Base-by-base conservation (phyloP, 2,329 filamentous ascomycete genomes). In the Cladophialophora yegresii region DNA sequence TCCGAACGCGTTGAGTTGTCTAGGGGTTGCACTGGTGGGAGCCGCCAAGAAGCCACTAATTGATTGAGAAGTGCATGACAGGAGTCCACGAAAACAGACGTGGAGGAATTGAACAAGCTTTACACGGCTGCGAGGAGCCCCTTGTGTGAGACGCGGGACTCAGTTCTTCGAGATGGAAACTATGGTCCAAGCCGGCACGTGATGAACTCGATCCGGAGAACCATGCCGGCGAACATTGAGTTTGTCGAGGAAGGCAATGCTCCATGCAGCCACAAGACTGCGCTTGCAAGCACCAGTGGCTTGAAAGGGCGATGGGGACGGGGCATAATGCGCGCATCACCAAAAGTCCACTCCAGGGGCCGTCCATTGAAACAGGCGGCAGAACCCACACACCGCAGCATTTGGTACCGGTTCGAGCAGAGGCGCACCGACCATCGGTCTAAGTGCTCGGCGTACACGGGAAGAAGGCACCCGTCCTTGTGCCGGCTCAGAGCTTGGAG, bases 1-100 rank as follows among this genome's bases (percentile, higher is more conserved):
- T 74, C 87, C 81, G 36, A 82, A 84, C 56, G 86, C 86, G 33
- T 78, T 89, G 58, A 79, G 82, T 55, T 80, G 83, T 59, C 74
- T 89, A 20, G 87, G 87, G 3, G 83, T 89, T 66, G 83, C 85
- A 1, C 83, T 88, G 68, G 85, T 89, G 7, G 85, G 85, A 6
- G 84, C 84, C 22, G 79, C 82, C 55, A 82, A 86, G 72, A 88
- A 87, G 71, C 84, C 85, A 20, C 73, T 89, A 62, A 89, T 89
- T 67, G 85, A 89, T 74, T 89, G 81, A 87, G 61, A 6, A 53
- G 26, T 12, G 23, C 26, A 9, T 4, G 12, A 36, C 13, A 22
- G 20, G n/a, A 23, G 36, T 58, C 28, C n/a, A 47, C 16, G 50
- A 49, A 26, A 13, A 54, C 53, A 55, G 33, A 20, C 36, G 43